Evolutionary conservation across 75 land plant genomes (phyloP).

Genomic region (Pinus taeda): DNA sequence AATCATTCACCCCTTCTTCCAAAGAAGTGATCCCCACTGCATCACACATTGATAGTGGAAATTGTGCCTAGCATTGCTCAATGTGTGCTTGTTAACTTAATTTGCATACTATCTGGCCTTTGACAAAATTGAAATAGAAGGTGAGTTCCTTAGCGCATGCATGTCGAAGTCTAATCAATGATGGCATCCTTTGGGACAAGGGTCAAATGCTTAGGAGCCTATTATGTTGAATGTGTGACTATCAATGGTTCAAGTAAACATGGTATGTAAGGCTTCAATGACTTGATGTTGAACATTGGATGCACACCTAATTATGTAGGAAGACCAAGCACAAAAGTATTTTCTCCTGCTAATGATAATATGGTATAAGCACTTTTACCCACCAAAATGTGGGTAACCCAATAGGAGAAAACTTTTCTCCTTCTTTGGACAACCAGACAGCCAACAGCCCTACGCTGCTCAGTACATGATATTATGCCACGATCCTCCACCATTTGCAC

Average conservation of each 20-base stretch:
- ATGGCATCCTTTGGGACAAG: neutral
- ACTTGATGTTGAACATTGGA: neutral
- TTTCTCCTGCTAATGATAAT: neutral
- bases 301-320: neutral
- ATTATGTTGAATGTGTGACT: neutral
- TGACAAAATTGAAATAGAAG: neutral
- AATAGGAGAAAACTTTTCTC: too few relatives aligned
- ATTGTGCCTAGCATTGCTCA: neutral
- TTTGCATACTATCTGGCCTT: neutral
- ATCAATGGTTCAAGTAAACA: neutral
- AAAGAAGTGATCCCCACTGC: neutral
- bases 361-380: too few relatives aligned
- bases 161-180: neutral
- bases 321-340: neutral
- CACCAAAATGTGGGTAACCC: too few relatives aligned
- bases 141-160: neutral
- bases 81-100: neutral
- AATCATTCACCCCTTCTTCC: too few relatives aligned
- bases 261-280: neutral
- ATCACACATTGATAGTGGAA: neutral
- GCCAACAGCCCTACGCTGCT: too few relatives aligned
- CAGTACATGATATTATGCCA: too few relatives aligned
- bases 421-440: too few relatives aligned
- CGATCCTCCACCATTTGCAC: too few relatives aligned
- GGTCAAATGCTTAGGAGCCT: neutral